Conservation (phyloP, 2,329 filamentous ascomycete species). For the Penicillium sp. region DNA sequence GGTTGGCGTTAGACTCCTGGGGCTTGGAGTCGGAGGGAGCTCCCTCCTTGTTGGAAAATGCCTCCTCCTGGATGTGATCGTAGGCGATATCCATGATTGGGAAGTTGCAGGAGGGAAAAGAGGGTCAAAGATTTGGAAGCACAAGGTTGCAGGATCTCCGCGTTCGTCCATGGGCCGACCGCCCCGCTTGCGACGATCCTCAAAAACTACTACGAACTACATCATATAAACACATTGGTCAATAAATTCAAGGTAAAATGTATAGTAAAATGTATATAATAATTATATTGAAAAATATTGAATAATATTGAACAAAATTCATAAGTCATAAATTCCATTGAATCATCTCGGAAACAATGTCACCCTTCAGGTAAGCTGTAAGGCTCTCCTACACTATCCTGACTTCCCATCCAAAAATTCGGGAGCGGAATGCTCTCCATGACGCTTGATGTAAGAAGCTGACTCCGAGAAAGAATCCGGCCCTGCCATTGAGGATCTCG, state of each 20-base stretch:
- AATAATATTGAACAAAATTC: too few relatives aligned
- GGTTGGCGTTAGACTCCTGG: conserved; percentile 48
- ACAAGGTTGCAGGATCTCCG: conserved; percentile 24
- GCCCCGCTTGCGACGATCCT: conserved; percentile 25
- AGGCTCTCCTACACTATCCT: conserved; percentile 41
- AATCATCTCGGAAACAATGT: background rate
- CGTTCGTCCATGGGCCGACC: conserved; percentile 35
- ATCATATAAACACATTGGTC: background rate
- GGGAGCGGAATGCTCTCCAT: conserved; percentile 48
- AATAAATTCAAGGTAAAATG: background rate
- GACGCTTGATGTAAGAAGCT: conserved; percentile 43
- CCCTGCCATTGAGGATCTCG: conserved; percentile 18
- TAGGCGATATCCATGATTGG: conserved; percentile 86
- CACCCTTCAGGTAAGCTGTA: conserved; percentile 33
- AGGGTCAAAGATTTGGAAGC: conserved; percentile 15
- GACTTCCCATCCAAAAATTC: conserved; percentile 39
- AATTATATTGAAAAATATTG: background rate
- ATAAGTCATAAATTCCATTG: conserved; percentile 19
- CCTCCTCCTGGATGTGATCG: conserved; percentile 90
- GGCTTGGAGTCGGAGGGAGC: conserved; percentile 42
- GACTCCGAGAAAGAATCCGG: conserved; percentile 34
- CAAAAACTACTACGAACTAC: background rate
- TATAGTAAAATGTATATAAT: background rate
- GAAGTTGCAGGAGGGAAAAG: conserved; percentile 3
- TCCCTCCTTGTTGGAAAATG: conserved; percentile 58